These are phyloP conservation scores for Volvox reticuliferus DNA, from an alignment of 139 green algal genomes.

Conservation along the genomic window DNA sequence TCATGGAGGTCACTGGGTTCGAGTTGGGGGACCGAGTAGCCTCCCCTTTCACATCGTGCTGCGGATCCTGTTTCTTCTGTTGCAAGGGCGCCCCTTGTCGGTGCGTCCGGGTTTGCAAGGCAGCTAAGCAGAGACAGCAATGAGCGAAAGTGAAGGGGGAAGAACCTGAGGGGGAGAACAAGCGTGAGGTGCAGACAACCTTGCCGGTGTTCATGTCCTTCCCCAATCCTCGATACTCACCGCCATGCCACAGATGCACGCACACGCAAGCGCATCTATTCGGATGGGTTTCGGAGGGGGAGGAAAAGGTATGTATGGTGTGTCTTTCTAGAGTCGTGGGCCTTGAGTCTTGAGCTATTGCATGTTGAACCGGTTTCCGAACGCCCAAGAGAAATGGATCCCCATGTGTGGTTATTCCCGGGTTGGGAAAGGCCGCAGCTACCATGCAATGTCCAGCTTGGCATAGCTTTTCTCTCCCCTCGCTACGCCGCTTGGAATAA, in stretches of 20 bases:
- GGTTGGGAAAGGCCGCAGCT: too few species aligned
- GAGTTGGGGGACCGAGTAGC: conserved; percentile 67
- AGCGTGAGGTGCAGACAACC: too few species aligned
- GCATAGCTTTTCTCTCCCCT: too few species aligned
- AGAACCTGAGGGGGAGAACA: too few species aligned
- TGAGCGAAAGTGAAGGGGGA: too few species aligned
- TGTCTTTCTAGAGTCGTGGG: neutral
- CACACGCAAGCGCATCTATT: conserved; percentile 62
- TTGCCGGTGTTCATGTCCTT: neutral
- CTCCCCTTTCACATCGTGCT: conserved; percentile 71
- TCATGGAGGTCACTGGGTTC: neutral
- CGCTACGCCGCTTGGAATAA: too few species aligned
- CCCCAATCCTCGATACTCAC: neutral
- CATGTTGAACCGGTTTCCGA: neutral
- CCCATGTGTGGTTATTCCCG: too few species aligned
- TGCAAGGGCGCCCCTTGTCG: conserved; percentile 55
- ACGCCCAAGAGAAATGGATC: too few species aligned
- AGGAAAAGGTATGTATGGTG: conserved; percentile 7
- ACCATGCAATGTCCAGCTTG: too few species aligned
- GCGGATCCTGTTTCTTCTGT: conserved; percentile 75
- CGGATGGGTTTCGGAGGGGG: conserved; percentile 57
- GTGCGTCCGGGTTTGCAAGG: neutral
- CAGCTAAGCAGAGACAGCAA: too few species aligned
- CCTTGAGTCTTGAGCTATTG: neutral
- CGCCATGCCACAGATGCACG: conserved; percentile 29